phyloP scores from a whole-genome alignment of 176 grass and related monocot species.

The Raddia guianensis region DNA sequence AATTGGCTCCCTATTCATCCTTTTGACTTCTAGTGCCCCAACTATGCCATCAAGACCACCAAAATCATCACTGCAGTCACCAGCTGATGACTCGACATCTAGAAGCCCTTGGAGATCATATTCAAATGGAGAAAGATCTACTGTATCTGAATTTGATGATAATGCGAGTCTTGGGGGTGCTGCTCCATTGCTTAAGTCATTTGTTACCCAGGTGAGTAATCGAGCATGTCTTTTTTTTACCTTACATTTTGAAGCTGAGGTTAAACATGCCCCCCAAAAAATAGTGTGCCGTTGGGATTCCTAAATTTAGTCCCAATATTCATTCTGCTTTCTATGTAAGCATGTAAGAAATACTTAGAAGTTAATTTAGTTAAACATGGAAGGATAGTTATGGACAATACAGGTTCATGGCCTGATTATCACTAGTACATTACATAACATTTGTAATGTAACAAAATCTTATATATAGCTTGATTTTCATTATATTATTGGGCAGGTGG shows the following conservation, averaged over 20 bases:
- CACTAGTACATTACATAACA: slow-evolving; percentile 11
- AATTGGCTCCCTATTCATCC: slow-evolving; percentile 11
- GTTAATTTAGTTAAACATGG: background rate
- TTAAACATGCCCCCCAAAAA: background rate
- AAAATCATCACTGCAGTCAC: slow-evolving; percentile 62
- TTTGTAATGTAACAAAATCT: background rate
- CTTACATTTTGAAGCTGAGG: slow-evolving; percentile 24
- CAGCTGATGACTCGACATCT: slow-evolving; percentile 54
- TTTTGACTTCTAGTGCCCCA: slow-evolving; percentile 73
- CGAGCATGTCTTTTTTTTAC: slow-evolving; percentile 15
- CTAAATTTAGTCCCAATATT: slow-evolving; percentile 18
- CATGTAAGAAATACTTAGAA: slow-evolving; percentile 19
- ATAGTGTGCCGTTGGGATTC: background rate
- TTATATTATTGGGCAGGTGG: slow-evolving; percentile 1
- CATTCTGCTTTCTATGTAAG: slow-evolving; percentile 16
- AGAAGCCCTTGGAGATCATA: slow-evolving; percentile 87
- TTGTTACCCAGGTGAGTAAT: slow-evolving; percentile 85
- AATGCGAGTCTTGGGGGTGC: slow-evolving; percentile 74
- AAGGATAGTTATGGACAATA: slow-evolving; percentile 21
- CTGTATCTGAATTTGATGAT: slow-evolving; percentile 65
- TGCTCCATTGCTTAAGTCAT: slow-evolving; percentile 81
- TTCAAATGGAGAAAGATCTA: slow-evolving; percentile 72
- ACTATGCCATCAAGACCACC: slow-evolving; percentile 75
- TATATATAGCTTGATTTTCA: slow-evolving; percentile 2
- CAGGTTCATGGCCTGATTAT: background rate